Evolutionary conservation across 495 filamentous ascomycete species (phyloP), one percentile per base, ranked within the genome.

Genomic region (Daldinia concentrica): DNA sequence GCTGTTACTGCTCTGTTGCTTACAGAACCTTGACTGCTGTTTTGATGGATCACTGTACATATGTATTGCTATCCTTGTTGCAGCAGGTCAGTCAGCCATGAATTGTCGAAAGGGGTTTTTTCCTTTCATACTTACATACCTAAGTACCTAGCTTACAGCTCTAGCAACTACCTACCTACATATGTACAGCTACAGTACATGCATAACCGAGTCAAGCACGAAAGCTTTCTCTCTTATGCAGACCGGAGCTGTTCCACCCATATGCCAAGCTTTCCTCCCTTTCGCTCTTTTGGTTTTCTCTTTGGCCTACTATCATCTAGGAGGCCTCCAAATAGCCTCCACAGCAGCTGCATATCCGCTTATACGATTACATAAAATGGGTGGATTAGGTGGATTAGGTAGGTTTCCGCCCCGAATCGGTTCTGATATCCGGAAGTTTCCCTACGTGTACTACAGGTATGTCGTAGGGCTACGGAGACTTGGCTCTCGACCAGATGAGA

Each of bases 161-260:
- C 24, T 50, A 12, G 57, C 51, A 45, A 66, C n/a, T n/a, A n/a
- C n/a, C n/a, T n/a, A n/a, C n/a, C n/a, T n/a, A n/a, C n/a, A n/a
- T n/a, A n/a, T n/a, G n/a, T n/a, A 73, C 58, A 73, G 61, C 62
- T 73, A 66, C 62, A 24, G 43, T 73, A 62, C 71, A 73, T 73
- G 30, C 54, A 57, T 57, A 36, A 68, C 66, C 57, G 39, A 65
- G 62, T 63, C 39, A 58, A 69, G 62, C 66, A 69, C 58, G 62
- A 73, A 68, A 73, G 62, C 62, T 63, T 43, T 50, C 48, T 34
- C 56, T 62, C 34, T 59, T 43, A 65, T 66, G 66, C 62, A 45
- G 71, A 58, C 36, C 39, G 52, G 66, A 66, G 62, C 61, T 61
- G 19, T 73, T 68, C 65, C 41, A 66, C 41, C 45, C 36, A 62